Conservation (phyloP, 345 rosid genomes). For the Salix koriyanagi region DNA sequence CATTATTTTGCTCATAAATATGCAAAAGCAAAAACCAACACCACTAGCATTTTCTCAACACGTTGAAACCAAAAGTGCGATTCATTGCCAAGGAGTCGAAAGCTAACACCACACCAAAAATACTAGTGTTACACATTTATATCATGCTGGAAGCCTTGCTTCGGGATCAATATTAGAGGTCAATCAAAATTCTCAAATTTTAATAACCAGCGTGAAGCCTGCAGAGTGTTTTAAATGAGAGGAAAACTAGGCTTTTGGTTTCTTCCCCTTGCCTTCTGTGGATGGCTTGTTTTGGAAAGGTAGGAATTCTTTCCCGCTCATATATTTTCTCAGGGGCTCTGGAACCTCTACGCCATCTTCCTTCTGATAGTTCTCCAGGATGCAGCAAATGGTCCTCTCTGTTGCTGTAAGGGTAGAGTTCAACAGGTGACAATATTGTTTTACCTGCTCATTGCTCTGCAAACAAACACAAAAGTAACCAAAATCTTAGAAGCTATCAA, state of each 20-base stretch:
- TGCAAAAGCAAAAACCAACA: no score
- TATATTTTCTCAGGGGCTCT: slow-evolving; percentile 51
- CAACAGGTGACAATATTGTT: slow-evolving; percentile 78
- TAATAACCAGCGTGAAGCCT: not conserved
- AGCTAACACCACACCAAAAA: not conserved
- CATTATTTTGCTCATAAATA: not conserved
- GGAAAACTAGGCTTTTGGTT: slow-evolving; percentile 6
- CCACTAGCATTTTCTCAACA: not conserved
- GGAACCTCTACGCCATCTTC: slow-evolving; percentile 86
- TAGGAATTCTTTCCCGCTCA: slow-evolving; percentile 68
- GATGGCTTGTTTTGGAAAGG: slow-evolving; percentile 51
- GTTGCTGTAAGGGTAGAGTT: slow-evolving; percentile 95
- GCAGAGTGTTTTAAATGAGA: not conserved
- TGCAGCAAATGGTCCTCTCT: slow-evolving; percentile 89
- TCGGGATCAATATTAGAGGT: not conserved
- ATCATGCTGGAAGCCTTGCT: not conserved
- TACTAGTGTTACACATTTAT: not conserved
- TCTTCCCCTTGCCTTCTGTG: slow-evolving; percentile 20
- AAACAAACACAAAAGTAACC: not conserved
- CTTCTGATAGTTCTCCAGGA: slow-evolving; percentile 84
- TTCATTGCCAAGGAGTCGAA: not conserved
- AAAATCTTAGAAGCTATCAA: not conserved
- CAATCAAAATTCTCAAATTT: not conserved
- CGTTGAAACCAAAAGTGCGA: not conserved
- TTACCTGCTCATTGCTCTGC: slow-evolving; percentile 75